Evolutionary conservation across 495 filamentous ascomycete genomes (phyloP), one percentile per base, ranked within the genome.

Genomic region (Geopyxis carbonaria): DNA sequence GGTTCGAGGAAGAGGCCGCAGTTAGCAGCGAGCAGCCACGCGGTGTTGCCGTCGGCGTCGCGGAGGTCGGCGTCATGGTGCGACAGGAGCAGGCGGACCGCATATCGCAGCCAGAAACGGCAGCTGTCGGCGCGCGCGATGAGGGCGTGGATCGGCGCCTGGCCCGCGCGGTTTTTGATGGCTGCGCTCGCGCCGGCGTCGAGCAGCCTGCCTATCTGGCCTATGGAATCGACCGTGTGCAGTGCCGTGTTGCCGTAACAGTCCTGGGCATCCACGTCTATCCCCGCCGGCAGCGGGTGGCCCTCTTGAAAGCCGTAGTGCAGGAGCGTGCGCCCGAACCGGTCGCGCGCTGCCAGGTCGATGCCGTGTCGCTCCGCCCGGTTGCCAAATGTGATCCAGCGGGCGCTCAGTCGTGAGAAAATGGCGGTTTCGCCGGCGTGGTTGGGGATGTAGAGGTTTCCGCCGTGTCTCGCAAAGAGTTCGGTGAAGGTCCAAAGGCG

Each of bases 171-270:
- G 1, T 34, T 34, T 18, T 8, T 34, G 9, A 2, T 1, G 1
- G 1, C 8, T 15, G 20, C 9, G 15, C 20, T 15, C 15, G 31
- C 31, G 9, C 31, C 31, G 1, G 31, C 31, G 9, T 18, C 13
- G 8, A 34, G 10, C 31, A 34, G 9, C 9, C 31, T 8, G 14
- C 14, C 13, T 8, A 34, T 15, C 9, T 9, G 9, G 1, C 20
- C 31, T 1, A 2, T 8, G 8, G 9, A 9, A 18, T n/a, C 9
- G 31, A 15, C 15, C 2, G 20, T 18, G 15, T 34, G 31, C 15
- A 34, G 15, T 1, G 31, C 31, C 31, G 31, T 34, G 15, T 34
- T 34, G 14, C 31, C 31, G 9, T 34, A n/a, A n/a, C 8, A 34
- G 15, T 34, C 1, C 15, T 34, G 31, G 14, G 15, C 31, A 15